Base-by-base conservation (phyloP, 1,284 basidiomycete genomes). In the Cutaneotrichosporon spelunceum region DNA sequence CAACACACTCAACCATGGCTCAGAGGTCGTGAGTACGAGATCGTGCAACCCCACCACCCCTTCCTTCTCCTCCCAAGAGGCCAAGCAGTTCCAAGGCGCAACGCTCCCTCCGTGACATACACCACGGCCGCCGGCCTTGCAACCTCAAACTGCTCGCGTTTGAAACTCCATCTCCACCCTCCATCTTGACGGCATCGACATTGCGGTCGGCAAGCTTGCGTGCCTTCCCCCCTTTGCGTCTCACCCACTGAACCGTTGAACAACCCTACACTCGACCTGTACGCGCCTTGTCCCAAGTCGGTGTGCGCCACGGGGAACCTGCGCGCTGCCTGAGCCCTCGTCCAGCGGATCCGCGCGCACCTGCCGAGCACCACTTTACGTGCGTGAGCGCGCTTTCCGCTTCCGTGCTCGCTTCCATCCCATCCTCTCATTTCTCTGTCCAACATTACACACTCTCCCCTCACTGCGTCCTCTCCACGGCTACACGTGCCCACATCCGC, bases 21-120 rank as follows among this genome's bases (percentile, higher is more conserved):
- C 30, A 53, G 21, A 53, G 52, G n/a, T 53, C 52, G 53, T 55
- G 21, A 55, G 48, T 50, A 16, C 14, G 23, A 26, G 14, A 10
- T 27, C 45, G 14, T 24, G 5, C 26, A 10, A 4, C 26, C 11
- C 23, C 26, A 2, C 45, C 21, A 6, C 16, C 48, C 19, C 27
- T 27, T 19, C 19, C 48, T 30, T 50, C 26, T 26, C 7, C 39
- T 42, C 39, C 7, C 4, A n/a, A 19, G 19, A 42, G 39, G 39
- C 39, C 39, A 42, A 42, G 39, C 39, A 42, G 39, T 42, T 16
- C 11, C 19, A 19, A 42, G 39, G 39, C 39, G 19, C 19, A 19
- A 16, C 19, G 14, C 19, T 42, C 19, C 39, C 4, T 19, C n/a
- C 19, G 39, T 42, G 39, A n/a, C 39, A 6, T 19, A 7, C 19